phyloP scores from a whole-genome alignment of 2,329 filamentous ascomycete species.

The Cyclaneusma minus region DNA sequence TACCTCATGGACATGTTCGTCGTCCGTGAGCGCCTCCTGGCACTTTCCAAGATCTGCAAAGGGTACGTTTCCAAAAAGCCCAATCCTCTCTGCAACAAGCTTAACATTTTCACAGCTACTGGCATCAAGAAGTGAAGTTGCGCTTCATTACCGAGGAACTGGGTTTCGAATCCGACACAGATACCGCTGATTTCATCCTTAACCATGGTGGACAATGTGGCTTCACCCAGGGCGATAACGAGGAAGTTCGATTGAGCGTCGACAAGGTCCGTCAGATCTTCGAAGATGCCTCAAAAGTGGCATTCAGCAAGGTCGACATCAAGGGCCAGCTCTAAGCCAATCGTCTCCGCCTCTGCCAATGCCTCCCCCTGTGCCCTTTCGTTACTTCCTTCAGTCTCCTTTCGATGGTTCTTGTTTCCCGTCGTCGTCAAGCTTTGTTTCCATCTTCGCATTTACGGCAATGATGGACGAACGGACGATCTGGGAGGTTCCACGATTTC shows the following conservation, averaged over 20 bases:
- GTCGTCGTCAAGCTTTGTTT: not conserved
- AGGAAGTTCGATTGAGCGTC: constrained; percentile 57
- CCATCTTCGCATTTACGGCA: constrained; percentile 1
- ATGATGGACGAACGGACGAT: too few relatives aligned
- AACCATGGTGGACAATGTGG: constrained; percentile 63
- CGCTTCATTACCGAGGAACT: constrained; percentile 92
- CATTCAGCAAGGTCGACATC: constrained; percentile 84
- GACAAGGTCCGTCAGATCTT: constrained; percentile 61
- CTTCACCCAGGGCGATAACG: constrained; percentile 61
- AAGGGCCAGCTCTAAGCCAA: constrained; percentile 75
- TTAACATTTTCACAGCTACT: constrained; percentile 58
- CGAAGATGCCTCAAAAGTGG: constrained; percentile 54
- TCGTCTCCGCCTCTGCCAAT: constrained; percentile 1
- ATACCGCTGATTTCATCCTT: constrained; percentile 81
- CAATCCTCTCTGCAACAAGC: constrained; percentile 3
- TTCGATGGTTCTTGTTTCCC: constrained; percentile 1
- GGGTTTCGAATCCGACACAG: constrained; percentile 82
- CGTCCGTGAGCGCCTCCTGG: constrained; percentile 77
- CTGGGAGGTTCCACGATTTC: constrained; percentile 1
- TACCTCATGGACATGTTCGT: constrained; percentile 99
- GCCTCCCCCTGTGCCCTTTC: not conserved
- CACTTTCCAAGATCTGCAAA: constrained; percentile 85
- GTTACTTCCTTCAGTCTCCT: not conserved
- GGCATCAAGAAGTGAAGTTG: constrained; percentile 73
- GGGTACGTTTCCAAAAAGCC: constrained; percentile 49